A percentile compares a stretch with the other conserved stretches of the same genome.
These are phyloP conservation scores for Fusarium luffae DNA, from an alignment of 2,329 filamentous ascomycete species.

Conservation along the genomic window DNA sequence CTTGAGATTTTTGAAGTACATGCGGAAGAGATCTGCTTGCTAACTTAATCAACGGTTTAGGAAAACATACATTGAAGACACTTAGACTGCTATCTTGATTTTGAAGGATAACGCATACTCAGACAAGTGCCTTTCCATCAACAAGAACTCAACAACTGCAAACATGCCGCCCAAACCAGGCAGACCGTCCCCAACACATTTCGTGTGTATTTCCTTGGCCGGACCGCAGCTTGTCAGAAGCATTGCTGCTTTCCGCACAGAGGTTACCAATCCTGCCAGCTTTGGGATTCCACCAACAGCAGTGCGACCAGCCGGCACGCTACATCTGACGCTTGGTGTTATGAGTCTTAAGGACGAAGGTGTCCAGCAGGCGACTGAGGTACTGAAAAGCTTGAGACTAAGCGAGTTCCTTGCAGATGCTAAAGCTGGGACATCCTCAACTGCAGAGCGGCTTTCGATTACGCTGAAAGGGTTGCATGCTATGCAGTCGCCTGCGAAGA, in stretches of 20 bases:
- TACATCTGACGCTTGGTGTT: slow-evolving; percentile 89
- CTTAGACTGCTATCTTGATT: neutral
- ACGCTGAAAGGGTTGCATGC: slow-evolving; percentile 66
- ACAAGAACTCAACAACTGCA: neutral
- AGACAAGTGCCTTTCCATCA: neutral
- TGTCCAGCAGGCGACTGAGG: slow-evolving; percentile 55
- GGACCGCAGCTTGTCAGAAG: slow-evolving; percentile 72
- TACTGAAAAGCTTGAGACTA: slow-evolving; percentile 54
- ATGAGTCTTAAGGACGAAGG: slow-evolving; percentile 74
- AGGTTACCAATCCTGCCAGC: slow-evolving; percentile 60
- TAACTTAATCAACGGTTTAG: slow-evolving; percentile 4
- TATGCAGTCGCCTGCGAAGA: slow-evolving; percentile 68
- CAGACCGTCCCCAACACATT: slow-evolving; percentile 71
- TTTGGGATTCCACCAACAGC: slow-evolving; percentile 71
- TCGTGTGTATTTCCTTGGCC: slow-evolving; percentile 79
- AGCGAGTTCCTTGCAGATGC: slow-evolving; percentile 53
- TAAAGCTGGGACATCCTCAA: slow-evolving; percentile 23
- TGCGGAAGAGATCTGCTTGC: neutral
- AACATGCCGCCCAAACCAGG: slow-evolving; percentile 50
- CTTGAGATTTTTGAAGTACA: neutral
- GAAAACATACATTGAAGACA: neutral
- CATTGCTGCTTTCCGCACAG: slow-evolving; percentile 69
- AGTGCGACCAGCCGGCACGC: slow-evolving; percentile 78
- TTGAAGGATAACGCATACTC: neutral
- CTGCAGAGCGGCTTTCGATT: slow-evolving; percentile 50